phyloP scores from a whole-genome alignment of 768 basidiomycete genomes.

The Leccinum barrowsii region DNA sequence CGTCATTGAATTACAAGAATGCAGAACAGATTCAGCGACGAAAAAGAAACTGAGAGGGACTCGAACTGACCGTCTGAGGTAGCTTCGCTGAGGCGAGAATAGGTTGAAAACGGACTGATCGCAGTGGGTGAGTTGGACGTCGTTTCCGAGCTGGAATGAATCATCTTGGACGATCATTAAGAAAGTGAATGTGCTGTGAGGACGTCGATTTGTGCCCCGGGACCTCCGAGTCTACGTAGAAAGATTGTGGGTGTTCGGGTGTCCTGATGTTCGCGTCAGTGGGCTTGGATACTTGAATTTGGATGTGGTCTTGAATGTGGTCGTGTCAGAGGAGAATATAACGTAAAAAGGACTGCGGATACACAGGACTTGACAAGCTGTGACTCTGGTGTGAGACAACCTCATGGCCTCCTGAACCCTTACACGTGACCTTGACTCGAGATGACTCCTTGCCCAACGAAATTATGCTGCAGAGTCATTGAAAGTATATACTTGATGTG shows the following conservation, averaged over 20 bases:
- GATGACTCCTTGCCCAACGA: neutral
- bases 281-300: neutral
- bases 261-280: neutral
- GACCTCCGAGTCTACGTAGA: neutral
- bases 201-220: neutral
- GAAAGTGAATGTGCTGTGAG: neutral
- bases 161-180: slow-evolving; percentile 27
- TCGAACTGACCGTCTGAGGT: slow-evolving; percentile 46
- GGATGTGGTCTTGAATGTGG: neutral
- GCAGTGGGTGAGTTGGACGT: slow-evolving; percentile 32
- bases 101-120: slow-evolving; percentile 39
- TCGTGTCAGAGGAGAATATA: neutral
- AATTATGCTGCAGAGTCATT: neutral
- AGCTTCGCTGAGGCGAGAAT: slow-evolving; percentile 42
- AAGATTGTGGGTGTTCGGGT: neutral
- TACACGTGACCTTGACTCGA: slow-evolving; percentile 13
- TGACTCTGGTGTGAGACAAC: slow-evolving; percentile 6
- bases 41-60: neutral
- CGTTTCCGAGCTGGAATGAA: slow-evolving; percentile 35
- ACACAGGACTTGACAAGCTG: slow-evolving; percentile 3
- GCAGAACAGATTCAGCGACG: slow-evolving; percentile 3
- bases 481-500: neutral
- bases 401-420: neutral
- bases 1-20: neutral
- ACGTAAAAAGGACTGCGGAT: slow-evolving; percentile 1